phyloP scores from a whole-genome alignment of 73 alveolate genomes.

The Paramecium sexaurelia region DNA sequence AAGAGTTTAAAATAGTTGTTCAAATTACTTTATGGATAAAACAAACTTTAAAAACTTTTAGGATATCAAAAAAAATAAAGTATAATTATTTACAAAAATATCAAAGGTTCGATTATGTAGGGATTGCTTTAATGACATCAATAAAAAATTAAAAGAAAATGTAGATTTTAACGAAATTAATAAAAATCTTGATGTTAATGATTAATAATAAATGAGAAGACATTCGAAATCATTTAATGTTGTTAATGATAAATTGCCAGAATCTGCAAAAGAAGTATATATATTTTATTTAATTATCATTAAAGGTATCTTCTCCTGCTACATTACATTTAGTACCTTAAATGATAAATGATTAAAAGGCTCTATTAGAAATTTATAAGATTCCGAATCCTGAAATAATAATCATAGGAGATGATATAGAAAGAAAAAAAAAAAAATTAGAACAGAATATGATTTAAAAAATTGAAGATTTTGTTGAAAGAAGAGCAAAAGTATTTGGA shows the following conservation, averaged over 20 bases:
- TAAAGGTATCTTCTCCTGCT: neutral
- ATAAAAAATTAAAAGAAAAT: neutral
- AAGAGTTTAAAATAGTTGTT: neutral
- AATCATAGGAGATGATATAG: neutral
- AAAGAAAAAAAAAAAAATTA: too few species aligned
- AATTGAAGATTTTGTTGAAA: neutral
- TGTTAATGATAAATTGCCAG: neutral
- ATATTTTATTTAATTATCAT: neutral
- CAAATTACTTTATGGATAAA: neutral
- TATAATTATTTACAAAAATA: neutral
- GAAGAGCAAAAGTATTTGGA: neutral
- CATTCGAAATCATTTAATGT: constrained; percentile 33
- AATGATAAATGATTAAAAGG: neutral
- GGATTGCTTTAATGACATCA: neutral
- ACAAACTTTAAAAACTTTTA: neutral
- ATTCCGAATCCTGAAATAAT: neutral
- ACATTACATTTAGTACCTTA: neutral
- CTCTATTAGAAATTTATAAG: neutral
- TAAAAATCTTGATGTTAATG: neutral
- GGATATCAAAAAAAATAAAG: neutral
- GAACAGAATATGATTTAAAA: neutral
- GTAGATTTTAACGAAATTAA: neutral
- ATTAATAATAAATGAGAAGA: neutral
- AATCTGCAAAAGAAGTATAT: constrained; percentile 38
- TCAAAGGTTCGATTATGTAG: constrained; percentile 17